These are phyloP conservation scores for Tylopilus vinaceipallidus DNA, from an alignment of 768 basidiomycete species.

Conservation along the genomic window DNA sequence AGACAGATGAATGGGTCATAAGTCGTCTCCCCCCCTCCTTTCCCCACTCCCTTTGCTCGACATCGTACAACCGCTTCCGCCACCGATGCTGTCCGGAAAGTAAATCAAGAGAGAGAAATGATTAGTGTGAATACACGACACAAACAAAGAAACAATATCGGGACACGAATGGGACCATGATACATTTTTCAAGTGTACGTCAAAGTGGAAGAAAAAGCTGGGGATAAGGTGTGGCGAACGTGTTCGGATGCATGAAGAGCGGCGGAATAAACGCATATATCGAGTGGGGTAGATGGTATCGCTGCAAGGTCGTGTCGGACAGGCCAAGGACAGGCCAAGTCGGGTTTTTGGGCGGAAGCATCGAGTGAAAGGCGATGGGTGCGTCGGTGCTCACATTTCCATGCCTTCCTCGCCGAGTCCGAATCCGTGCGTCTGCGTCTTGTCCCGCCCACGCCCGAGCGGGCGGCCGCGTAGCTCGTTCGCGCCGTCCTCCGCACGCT, in stretches of 20 bases:
- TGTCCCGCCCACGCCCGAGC: slow-evolving; percentile 18
- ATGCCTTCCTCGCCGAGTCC: slow-evolving; percentile 12
- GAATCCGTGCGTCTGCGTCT: slow-evolving; percentile 7
- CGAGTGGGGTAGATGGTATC: neutral
- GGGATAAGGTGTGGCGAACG: neutral
- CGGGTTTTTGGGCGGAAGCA: neutral
- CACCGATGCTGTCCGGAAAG: neutral
- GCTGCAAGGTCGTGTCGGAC: neutral
- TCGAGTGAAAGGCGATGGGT: neutral
- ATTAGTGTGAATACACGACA: neutral
- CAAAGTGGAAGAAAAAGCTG: neutral
- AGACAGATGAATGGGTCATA: neutral
- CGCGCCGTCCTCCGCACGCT: neutral
- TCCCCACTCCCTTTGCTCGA: too few species aligned
- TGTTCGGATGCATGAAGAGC: neutral
- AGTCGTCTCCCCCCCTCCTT: neutral
- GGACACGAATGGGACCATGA: neutral
- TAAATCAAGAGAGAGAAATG: neutral
- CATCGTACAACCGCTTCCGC: slow-evolving; percentile 6
- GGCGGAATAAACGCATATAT: neutral
- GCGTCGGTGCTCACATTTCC: slow-evolving; percentile 15
- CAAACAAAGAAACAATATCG: neutral
- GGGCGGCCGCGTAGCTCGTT: slow-evolving; percentile 20
- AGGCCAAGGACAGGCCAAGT: neutral
- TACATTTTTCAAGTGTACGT: slow-evolving; percentile 7